phyloP scores from a whole-genome alignment of 352 stramenopile species.

The Pseudoperonospora humuli region DNA sequence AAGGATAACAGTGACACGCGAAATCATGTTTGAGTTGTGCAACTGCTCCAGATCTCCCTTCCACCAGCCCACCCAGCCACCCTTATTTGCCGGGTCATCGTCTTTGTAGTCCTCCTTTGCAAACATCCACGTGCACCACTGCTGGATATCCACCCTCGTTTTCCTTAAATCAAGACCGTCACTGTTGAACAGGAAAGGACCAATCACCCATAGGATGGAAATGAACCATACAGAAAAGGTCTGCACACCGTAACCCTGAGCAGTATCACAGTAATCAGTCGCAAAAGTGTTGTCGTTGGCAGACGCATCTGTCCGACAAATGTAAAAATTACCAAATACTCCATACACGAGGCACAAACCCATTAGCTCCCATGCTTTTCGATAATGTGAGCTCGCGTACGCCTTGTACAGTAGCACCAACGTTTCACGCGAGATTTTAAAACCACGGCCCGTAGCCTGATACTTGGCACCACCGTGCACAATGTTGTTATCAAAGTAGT shows the following conservation, averaged over 20 bases:
- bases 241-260: slow-evolving; percentile 66
- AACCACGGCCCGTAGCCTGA: slow-evolving; percentile 68
- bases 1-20: slow-evolving; percentile 56
- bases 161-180: slow-evolving; percentile 69
- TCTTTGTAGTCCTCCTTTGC: slow-evolving; percentile 52
- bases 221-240: slow-evolving; percentile 82
- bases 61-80: slow-evolving; percentile 74
- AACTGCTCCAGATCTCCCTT: slow-evolving; percentile 54
- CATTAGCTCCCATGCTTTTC: slow-evolving; percentile 68
- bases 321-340: slow-evolving; percentile 58
- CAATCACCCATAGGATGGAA: slow-evolving; percentile 53
- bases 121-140: slow-evolving; percentile 72
- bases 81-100: slow-evolving; percentile 50
- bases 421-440: slow-evolving; percentile 80
- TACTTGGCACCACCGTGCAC: slow-evolving; percentile 71
- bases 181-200: slow-evolving; percentile 77
- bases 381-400: slow-evolving; percentile 63
- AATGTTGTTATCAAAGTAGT: slow-evolving; percentile 81
- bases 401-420: slow-evolving; percentile 71
- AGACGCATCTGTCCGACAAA: slow-evolving; percentile 44
- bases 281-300: slow-evolving; percentile 46
- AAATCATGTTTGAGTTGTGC: slow-evolving; percentile 60
- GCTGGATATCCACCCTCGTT: slow-evolving; percentile 56
- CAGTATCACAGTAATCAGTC: slow-evolving; percentile 49
- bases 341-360: slow-evolving; percentile 65